Conservation (phyloP, 495 filamentous ascomycete species). For the Zalerion maritima region DNA sequence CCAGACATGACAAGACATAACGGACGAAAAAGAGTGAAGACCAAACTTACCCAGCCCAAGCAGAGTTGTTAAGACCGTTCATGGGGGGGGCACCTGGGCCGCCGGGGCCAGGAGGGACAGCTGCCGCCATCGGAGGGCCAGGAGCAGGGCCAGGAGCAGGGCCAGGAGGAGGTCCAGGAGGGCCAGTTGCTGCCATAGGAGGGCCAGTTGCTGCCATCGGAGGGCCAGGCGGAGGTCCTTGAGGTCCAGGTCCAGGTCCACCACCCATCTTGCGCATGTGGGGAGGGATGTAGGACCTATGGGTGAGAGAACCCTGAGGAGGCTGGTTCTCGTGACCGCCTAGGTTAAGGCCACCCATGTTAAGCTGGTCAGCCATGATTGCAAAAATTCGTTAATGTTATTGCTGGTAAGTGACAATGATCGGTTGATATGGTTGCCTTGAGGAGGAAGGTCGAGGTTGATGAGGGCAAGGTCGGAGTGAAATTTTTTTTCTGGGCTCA, state of each 20-base stretch:
- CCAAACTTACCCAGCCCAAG: conserved; percentile 46
- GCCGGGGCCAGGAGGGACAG: conserved; percentile 15
- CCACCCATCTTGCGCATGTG: conserved; percentile 60
- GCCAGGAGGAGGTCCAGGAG: conserved; percentile 20
- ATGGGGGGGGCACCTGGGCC: conserved; percentile 13
- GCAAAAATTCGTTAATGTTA: conserved; percentile 4
- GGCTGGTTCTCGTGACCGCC: conserved; percentile 55
- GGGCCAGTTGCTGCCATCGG: conserved; percentile 16
- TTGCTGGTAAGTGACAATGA: too few species aligned
- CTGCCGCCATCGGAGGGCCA: conserved; percentile 15
- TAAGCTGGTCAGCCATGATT: conserved; percentile 88
- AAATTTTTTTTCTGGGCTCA: too few species aligned
- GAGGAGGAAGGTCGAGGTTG: background rate
- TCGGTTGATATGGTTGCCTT: too few species aligned
- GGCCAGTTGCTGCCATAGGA: conserved; percentile 12
- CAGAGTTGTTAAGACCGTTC: conserved; percentile 42
- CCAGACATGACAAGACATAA: too few species aligned
- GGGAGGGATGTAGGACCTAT: conserved; percentile 86
- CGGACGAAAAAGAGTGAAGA: background rate
- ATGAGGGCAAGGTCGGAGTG: too few species aligned
- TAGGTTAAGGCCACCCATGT: conserved; percentile 74
- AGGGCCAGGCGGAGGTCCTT: conserved; percentile 14
- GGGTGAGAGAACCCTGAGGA: conserved; percentile 29
- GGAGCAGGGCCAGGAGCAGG: conserved; percentile 11
- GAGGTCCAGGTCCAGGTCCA: conserved; percentile 26